Evolutionary conservation across 2,329 filamentous ascomycete species (phyloP), one percentile per base, ranked within the genome.

Genomic region (Diaporthe vaccinii): DNA sequence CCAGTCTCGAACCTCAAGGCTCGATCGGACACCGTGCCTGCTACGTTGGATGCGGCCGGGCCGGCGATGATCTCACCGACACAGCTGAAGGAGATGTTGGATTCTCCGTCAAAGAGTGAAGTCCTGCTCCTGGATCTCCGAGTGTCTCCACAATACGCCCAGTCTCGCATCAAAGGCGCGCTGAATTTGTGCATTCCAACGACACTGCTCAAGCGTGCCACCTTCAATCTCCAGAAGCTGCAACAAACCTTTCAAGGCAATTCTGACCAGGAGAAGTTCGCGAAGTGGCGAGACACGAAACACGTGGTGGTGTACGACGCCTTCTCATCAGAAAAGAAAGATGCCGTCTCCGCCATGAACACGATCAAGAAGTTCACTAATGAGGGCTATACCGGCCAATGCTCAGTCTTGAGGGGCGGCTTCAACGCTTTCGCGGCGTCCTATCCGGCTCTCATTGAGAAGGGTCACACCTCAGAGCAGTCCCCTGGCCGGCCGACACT

Each of bases 161-260:
- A 91, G 61, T 92, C 94, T 31, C 91, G 94, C 41, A 94, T 98
- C 73, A 86, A 88, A 68, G 93, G 93, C n/a, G 95, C 96, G 0
- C 85, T 99, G 44, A 98, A 97, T 81, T 87, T 99, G 7, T 98
- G 97, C 81, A 98, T 98, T 76, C 97, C 97, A 0, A 98, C 97
- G 0, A 98, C 96, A 0, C 86, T 99, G 20, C 85, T 99, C 25
- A 98, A 98, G 84, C 90, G 97, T 68, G 93, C 95, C 0, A 97
- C 95, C 0, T 98, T 97, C 84, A 96, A 96, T 79, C 90, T 98
- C 17, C 89, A 95, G 77, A 98, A 97, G 82, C 87, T 99, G 44
- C 91, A 94, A 78, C 93, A 96, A 76, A 98, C 95, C 0, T 97
- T 99, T 81, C 93, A 94, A 76, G 90, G 89, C 20, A 90, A 93